These are phyloP conservation scores for Cyberlindnera suaveolens DNA, from an alignment of 805 yeast genomes.

Conservation along the genomic window DNA sequence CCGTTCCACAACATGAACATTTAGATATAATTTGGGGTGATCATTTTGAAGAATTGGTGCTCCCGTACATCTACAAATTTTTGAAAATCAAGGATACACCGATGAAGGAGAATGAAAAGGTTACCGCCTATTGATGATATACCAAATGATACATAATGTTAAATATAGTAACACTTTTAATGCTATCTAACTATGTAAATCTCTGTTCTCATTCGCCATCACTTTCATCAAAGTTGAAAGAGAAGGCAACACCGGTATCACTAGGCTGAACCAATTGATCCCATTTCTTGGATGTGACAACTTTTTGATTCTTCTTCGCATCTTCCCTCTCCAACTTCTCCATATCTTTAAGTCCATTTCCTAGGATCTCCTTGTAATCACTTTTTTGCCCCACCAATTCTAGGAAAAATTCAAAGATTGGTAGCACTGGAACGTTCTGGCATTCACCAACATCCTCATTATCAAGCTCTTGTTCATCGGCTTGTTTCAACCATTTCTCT, in stretches of 20 bases:
- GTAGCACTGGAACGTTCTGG: slow-evolving; percentile 36
- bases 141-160: neutral
- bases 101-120: slow-evolving; percentile 5
- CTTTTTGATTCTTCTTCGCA: slow-evolving; percentile 9
- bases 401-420: slow-evolving; percentile 56
- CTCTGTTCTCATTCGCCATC: slow-evolving; percentile 13
- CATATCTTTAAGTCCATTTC: slow-evolving; percentile 30
- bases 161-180: neutral
- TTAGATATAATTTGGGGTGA: slow-evolving; percentile 87
- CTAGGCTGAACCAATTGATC: slow-evolving; percentile 28
- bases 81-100: slow-evolving; percentile 15
- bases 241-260: slow-evolving; percentile 9
- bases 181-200: neutral
- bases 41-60: slow-evolving; percentile 45
- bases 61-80: slow-evolving; percentile 34
- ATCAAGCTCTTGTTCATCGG: slow-evolving; percentile 25
- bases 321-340: slow-evolving; percentile 28
- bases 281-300: slow-evolving; percentile 49
- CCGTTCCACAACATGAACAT: slow-evolving; percentile 75
- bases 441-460: slow-evolving; percentile 64
- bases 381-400: slow-evolving; percentile 37
- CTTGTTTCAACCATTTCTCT: slow-evolving; percentile 24
- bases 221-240: slow-evolving; percentile 22
- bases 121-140: slow-evolving; percentile 1
- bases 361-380: slow-evolving; percentile 32